A percentile compares a stretch with the other conserved stretches of the same genome.
These are phyloP conservation scores for Talaromyces trachyspermus DNA, from an alignment of 495 filamentous ascomycete species.

Conservation along the genomic window DNA sequence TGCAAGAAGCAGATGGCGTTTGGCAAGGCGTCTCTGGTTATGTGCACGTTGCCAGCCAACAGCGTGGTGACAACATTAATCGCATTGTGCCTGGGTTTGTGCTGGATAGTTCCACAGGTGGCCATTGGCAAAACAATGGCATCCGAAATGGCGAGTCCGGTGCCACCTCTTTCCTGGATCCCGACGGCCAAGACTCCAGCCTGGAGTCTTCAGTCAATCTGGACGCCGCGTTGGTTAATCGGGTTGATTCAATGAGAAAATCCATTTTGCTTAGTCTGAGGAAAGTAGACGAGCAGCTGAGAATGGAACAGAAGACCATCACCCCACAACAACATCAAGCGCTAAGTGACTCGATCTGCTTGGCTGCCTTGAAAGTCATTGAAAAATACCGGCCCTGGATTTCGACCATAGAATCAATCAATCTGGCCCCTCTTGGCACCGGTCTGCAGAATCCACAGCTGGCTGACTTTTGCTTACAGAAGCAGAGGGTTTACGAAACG, in stretches of 20 bases:
- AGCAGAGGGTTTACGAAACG: slow-evolving; percentile 87
- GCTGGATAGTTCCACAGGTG: slow-evolving; percentile 68
- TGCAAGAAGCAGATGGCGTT: slow-evolving; percentile 93
- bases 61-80: slow-evolving; percentile 80
- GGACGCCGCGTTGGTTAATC: slow-evolving; percentile 68
- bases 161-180: slow-evolving; percentile 74
- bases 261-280: slow-evolving; percentile 75
- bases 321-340: slow-evolving; percentile 61
- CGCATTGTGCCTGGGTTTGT: slow-evolving; percentile 91
- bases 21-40: slow-evolving; percentile 89
- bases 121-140: slow-evolving; percentile 91
- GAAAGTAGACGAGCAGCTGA: slow-evolving; percentile 77
- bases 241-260: slow-evolving; percentile 74
- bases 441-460: slow-evolving; percentile 77
- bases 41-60: slow-evolving; percentile 87
- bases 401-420: slow-evolving; percentile 78
- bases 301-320: slow-evolving; percentile 68
- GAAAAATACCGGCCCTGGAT: slow-evolving; percentile 86
- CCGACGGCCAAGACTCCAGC: slow-evolving; percentile 61
- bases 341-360: slow-evolving; percentile 68
- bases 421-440: slow-evolving; percentile 66
- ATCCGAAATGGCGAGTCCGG: slow-evolving; percentile 59
- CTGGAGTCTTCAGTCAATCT: slow-evolving; percentile 66
- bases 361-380: slow-evolving; percentile 65
- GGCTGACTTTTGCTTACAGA: slow-evolving; percentile 79